A percentile compares a stretch with the other conserved stretches of the same genome.
Conservation (phyloP, 2,329 filamentous ascomycete species). For the Tetracladium maxilliforme region DNA sequence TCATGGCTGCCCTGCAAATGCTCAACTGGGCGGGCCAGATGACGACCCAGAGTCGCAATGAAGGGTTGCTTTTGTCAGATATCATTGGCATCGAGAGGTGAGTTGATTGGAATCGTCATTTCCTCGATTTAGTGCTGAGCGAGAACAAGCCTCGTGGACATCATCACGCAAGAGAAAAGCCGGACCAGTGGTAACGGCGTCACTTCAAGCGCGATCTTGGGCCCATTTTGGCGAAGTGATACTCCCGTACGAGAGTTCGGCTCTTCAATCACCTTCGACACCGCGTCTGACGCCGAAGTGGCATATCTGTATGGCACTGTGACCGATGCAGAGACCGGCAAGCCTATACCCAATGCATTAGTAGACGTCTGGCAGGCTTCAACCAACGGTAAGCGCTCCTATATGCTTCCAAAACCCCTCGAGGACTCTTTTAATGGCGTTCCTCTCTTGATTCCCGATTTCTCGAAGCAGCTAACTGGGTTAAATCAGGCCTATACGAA, state of each 20-base stretch:
- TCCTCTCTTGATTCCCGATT: too few relatives aligned
- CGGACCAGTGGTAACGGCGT: slow-evolving; percentile 14
- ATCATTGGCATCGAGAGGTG: slow-evolving; percentile 58
- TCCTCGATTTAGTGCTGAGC: background rate
- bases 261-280: slow-evolving; percentile 51
- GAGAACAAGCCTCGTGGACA: slow-evolving; percentile 48
- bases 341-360: slow-evolving; percentile 36
- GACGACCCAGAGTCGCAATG: slow-evolving; percentile 54
- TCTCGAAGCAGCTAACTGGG: too few relatives aligned
- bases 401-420: too few relatives aligned
- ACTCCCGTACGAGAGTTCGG: slow-evolving; percentile 59
- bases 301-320: slow-evolving; percentile 44
- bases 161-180: slow-evolving; percentile 55
- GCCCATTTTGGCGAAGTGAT: slow-evolving; percentile 69
- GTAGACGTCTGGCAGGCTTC: slow-evolving; percentile 52
- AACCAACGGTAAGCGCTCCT: too few relatives aligned
- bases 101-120: slow-evolving; percentile 8
- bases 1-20: slow-evolving; percentile 56
- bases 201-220: slow-evolving; percentile 67
- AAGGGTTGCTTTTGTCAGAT: slow-evolving; percentile 59
- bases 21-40: slow-evolving; percentile 59
- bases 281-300: slow-evolving; percentile 28
- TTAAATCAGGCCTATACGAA: too few relatives aligned
- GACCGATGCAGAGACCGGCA: slow-evolving; percentile 33
- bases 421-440: too few relatives aligned